Evolutionary conservation across 2,329 filamentous ascomycete species (phyloP), one percentile per base, ranked within the genome.

Genomic region (Scedosporium apiospermum): DNA sequence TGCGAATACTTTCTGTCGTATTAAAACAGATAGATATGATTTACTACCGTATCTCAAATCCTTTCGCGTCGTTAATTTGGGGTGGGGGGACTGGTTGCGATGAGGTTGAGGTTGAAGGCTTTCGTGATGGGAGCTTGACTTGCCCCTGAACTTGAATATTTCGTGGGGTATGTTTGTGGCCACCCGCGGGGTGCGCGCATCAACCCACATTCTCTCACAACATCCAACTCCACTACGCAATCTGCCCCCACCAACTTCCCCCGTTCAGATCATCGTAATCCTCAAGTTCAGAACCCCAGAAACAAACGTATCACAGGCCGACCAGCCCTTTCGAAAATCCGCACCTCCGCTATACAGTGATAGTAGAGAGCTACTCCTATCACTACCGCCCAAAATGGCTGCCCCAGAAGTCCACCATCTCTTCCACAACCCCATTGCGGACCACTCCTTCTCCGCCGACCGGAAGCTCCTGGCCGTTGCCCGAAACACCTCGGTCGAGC

Each of bases 401-500:
- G 75, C 88, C 64, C 91, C 93, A 67, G 91, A 98, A 82, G 90
- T 96, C 64, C 91, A 98, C 78, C 93, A 98, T 72, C 88, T 99
- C 68, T 99, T 99, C 80, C 92, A 98, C 80, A 87, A 89, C 69
- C 92, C 93, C 65, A 97, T 99, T 72, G 91, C 91, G 68, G 95
- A 99, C 81, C 95, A 99, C 77, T 97, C 93, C 63, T 99, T 99
- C 85, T 96, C 93, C 67, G 87, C 91, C 66, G 95, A 99, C 78
- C 90, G 88, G 73, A 81, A 87, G 74, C 93, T 89, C 30, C 84
- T 99, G 63, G 95, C 95, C 63, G 93, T 99, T 63, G 90, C 93
- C 66, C 89, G 91, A 70, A 93, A 98, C 74, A 92, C 88, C 72
- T 85, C 86, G 68, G 88, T 99, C 71, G 92, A 97, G 80, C 87